Evolutionary conservation across 2,329 filamentous ascomycete genomes (phyloP).

Genomic region (Lachnellula cervina): DNA sequence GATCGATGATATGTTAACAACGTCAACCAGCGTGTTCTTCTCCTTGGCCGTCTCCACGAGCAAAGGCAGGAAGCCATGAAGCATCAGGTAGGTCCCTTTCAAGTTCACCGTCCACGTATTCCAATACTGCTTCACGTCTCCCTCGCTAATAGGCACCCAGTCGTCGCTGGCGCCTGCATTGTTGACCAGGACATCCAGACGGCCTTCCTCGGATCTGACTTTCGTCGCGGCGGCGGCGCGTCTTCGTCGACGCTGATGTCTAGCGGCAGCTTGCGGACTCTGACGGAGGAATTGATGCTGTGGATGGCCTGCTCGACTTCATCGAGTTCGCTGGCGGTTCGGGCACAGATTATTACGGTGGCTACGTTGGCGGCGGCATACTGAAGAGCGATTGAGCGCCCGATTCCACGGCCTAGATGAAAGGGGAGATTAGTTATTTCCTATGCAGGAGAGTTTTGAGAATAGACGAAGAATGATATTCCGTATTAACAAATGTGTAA

Average conservation of each 20-base stretch:
- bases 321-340: constrained; percentile 7
- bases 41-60: constrained; percentile 35
- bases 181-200: constrained; percentile 38
- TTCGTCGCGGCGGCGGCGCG: not conserved
- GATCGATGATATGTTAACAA: constrained; percentile 37
- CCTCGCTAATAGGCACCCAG: constrained; percentile 33
- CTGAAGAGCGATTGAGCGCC: constrained; percentile 46
- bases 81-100: constrained; percentile 42
- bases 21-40: constrained; percentile 21
- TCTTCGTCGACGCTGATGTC: constrained; percentile 5
- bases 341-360: constrained; percentile 8
- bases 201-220: constrained; percentile 12
- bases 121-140: constrained; percentile 40
- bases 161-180: constrained; percentile 39
- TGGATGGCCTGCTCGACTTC: constrained; percentile 1
- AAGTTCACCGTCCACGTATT: constrained; percentile 45
- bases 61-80: constrained; percentile 43
- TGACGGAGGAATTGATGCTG: not conserved
- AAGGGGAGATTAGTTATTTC: not conserved
- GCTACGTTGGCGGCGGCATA: constrained; percentile 68
- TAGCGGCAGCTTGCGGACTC: constrained; percentile 4
- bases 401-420: constrained; percentile 62
- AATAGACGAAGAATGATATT: no score
- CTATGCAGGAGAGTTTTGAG: no score
- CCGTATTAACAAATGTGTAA: no score